Base-by-base conservation (phyloP, 805 yeast genomes). In the Ogataea pini region DNA sequence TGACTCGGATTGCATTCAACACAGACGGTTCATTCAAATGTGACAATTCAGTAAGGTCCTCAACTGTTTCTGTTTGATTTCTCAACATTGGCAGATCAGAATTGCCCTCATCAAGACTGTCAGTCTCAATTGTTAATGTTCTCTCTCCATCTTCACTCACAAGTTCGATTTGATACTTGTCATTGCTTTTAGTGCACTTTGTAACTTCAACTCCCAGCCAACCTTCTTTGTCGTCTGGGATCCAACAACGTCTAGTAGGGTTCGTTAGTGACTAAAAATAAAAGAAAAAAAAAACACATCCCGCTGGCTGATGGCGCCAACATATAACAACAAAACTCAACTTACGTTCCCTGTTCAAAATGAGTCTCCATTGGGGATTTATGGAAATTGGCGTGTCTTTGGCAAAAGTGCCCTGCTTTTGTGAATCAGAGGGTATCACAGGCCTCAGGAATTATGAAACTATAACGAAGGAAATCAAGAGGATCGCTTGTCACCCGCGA, bases 1-100 rank as follows among this genome's bases (percentile, higher is more conserved):
- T 81, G 53, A 87, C 80, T 61, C 82, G 85, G 65, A 94, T 92
- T 16, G 98, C 97, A 62, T 91, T 95, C 57, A 92, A 77, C 42
- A 92, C 97, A 1, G 97, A 95, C 1, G 99, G 98, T 67, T 92
- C 99, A 67, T 92, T 92, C 59, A 94, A 73, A 64, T 92, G 91
- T 0, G 97, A 90, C 47, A 92, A 76, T 46, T 90, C 85, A 2
- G 98, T 94, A 61, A 92, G 78, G 70, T 94, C 99, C 65, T 92
- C 97, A 16, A 95, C 89, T 3, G 96, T 86, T 68, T 92, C 99
- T 54, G 89, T 75, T 44, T 97, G 97, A 65, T 92, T 92, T 65
- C 96, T 79, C 64, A 91, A 77, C 27, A 89, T 81, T 3, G 96
- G 96, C 47, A 89, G 73, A 45, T 77, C 77, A 4, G 72, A 65